A percentile compares a stretch with the other conserved stretches of the same genome.
These are phyloP conservation scores for Tetraselmis chui DNA, from an alignment of 139 green algal species.

Conservation along the genomic window DNA sequence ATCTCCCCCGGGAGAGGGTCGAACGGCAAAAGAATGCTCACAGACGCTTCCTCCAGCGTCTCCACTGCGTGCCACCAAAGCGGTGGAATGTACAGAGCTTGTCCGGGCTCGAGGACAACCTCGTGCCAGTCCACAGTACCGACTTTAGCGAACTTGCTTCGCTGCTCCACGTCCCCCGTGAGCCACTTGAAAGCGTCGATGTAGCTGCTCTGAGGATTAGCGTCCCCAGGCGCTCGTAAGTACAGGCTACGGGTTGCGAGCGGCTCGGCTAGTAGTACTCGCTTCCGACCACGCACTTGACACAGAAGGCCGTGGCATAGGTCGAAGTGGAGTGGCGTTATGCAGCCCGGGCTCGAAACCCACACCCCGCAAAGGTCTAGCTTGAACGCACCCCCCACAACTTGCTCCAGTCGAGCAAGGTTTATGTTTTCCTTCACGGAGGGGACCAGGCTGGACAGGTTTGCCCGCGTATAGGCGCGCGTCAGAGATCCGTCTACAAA, in stretches of 20 bases:
- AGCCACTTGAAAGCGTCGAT: not conserved
- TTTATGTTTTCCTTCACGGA: too few relatives aligned
- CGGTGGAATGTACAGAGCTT: slow-evolving; percentile 4
- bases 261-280: not conserved
- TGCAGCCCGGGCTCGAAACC: slow-evolving; percentile 3
- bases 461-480: not conserved
- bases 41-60: not conserved
- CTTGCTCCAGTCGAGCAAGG: not conserved
- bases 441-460: too few relatives aligned
- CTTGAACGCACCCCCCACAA: not conserved
- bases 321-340: slow-evolving; percentile 3
- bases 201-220: not conserved
- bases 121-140: not conserved
- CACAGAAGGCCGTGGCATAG: not conserved
- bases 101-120: not conserved
- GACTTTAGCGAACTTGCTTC: not conserved
- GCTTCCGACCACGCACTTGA: not conserved
- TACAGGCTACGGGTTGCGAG: not conserved
- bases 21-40: not conserved
- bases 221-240: not conserved
- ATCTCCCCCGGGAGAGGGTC: not conserved
- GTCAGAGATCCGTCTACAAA: not conserved
- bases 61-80: slow-evolving; percentile 2
- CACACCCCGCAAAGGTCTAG: not conserved
- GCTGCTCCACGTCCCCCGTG: not conserved